A percentile compares a stretch with the other conserved stretches of the same genome.
Conservation (phyloP, 2,329 filamentous ascomycete genomes). For the Hymenoscyphus linearis region DNA sequence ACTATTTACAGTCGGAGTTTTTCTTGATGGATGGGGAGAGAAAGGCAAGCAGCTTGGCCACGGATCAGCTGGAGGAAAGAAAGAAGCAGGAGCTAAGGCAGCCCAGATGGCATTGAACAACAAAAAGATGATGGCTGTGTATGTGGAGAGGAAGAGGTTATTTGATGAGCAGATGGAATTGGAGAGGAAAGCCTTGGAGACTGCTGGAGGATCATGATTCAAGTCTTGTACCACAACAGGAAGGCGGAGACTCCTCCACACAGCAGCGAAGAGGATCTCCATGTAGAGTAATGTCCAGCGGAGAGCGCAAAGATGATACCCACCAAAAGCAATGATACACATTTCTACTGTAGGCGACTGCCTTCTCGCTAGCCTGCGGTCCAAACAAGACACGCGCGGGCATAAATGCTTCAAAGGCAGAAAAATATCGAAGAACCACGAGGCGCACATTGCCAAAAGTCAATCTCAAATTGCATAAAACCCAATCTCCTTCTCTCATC, state of each 20-base stretch:
- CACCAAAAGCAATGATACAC: neutral
- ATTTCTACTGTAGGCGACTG: neutral
- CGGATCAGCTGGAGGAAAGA: slow-evolving; percentile 61
- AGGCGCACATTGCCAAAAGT: neutral
- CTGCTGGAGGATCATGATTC: neutral
- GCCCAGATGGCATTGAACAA: slow-evolving; percentile 60
- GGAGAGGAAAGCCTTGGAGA: slow-evolving; percentile 23
- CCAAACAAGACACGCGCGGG: neutral
- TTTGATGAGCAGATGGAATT: slow-evolving; percentile 35
- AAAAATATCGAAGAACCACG: neutral
- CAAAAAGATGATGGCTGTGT: slow-evolving; percentile 51
- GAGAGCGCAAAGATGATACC: neutral
- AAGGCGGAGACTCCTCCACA: neutral
- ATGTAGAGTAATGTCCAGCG: neutral
- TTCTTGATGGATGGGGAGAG: slow-evolving; percentile 65
- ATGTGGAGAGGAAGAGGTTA: slow-evolving; percentile 41
- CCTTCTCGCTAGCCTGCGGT: neutral
- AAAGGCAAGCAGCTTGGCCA: slow-evolving; percentile 54
- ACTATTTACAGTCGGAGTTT: slow-evolving; percentile 58
- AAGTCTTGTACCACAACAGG: too few species aligned
- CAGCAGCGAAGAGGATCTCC: neutral
- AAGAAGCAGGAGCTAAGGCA: slow-evolving; percentile 63
- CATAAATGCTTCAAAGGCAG: too few species aligned
- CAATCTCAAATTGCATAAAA: neutral
- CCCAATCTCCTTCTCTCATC: neutral